Percentiles rank a stretch among this genome's conserved stretches.
Conservation (phyloP, 2,329 filamentous ascomycete genomes). For the Boeremia exigua region DNA sequence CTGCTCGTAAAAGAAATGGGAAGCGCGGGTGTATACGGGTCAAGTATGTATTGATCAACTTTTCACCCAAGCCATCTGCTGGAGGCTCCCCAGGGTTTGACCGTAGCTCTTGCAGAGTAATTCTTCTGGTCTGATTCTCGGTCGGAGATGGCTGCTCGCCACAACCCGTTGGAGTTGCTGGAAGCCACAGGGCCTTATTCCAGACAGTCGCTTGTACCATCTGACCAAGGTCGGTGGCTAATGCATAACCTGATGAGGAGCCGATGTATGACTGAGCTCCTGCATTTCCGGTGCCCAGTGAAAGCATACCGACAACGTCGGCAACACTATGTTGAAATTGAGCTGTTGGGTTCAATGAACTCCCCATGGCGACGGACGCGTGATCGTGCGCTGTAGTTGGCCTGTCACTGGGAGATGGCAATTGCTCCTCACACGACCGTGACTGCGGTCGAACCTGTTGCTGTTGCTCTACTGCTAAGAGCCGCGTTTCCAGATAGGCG, state of each 20-base stretch:
- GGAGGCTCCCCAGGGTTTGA: slow-evolving; percentile 55
- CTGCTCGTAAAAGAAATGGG: slow-evolving; percentile 56
- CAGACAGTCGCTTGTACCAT: slow-evolving; percentile 63
- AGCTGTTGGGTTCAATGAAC: neutral
- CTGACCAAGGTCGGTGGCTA: slow-evolving; percentile 59
- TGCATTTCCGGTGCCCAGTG: slow-evolving; percentile 52
- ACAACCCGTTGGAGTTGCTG: neutral
- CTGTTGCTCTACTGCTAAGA: slow-evolving; percentile 6
- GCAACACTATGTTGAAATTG: slow-evolving; percentile 13
- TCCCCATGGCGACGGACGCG: neutral
- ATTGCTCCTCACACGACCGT: neutral
- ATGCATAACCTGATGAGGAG: slow-evolving; percentile 57
- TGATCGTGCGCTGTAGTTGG: neutral
- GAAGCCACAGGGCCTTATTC: slow-evolving; percentile 55
- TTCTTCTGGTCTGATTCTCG: slow-evolving; percentile 35
- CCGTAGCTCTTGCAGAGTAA: slow-evolving; percentile 52
- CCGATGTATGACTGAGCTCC: slow-evolving; percentile 59
- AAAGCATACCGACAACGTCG: slow-evolving; percentile 54
- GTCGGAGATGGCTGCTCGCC: slow-evolving; percentile 6
- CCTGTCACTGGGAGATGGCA: neutral
- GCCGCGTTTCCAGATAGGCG: slow-evolving; percentile 16
- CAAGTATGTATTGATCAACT: slow-evolving; percentile 55
- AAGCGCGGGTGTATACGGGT: slow-evolving; percentile 57
- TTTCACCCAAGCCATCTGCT: slow-evolving; percentile 53
- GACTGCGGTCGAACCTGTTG: neutral